Base-by-base conservation (phyloP, 139 green algal species). In the Pseudopediastrum boryanum region DNA sequence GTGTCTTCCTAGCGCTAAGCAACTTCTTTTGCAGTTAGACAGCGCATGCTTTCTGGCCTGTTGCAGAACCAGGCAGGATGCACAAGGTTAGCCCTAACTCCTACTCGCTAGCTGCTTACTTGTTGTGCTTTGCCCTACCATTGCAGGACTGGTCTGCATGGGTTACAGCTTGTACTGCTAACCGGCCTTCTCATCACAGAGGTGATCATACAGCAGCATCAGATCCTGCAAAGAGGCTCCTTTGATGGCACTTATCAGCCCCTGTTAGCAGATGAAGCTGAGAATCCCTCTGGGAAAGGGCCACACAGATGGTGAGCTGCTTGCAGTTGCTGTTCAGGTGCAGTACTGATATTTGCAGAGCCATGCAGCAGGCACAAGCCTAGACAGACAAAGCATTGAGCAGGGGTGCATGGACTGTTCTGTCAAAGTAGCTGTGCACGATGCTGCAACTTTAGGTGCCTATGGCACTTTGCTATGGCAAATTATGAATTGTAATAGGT, bases 181-280 rank as follows among this genome's bases (percentile, higher is more conserved):
- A 25, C 66, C 3, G 31, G 35, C 1, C 39, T 81, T 62, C 62
- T 81, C 8, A 50, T 81, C 21, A 52, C 35, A 9, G 74, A 81
- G 23, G 74, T 81, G 4, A 72, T 81, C 35, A 63, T 81, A 6
- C 74, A 74, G 39, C 74, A 74, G 61, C 74, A 74, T 27, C 61
- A 81, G 61, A 62, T 74, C 33, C 62, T 74, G 62, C 59, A 64
- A 63, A 43, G 59, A 23, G 54, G 43, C 48, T 67, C 35, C 62
- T 74, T 66, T 58, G 74, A 41, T 6, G 70, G 52, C 56, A 62
- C 38, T 6, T 64, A 64, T 27, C n/a, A 64, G 10, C 54, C 54
- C n/a, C 54, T 64, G 54, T 6, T 44, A 52, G 43, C 36, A 27
- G 56, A 50, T 64, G 69, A 31, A 51, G 44, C 33, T 50, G 51